These are phyloP conservation scores for Trichoderma asperellum DNA, from an alignment of 2,329 filamentous ascomycete species.

Conservation along the genomic window DNA sequence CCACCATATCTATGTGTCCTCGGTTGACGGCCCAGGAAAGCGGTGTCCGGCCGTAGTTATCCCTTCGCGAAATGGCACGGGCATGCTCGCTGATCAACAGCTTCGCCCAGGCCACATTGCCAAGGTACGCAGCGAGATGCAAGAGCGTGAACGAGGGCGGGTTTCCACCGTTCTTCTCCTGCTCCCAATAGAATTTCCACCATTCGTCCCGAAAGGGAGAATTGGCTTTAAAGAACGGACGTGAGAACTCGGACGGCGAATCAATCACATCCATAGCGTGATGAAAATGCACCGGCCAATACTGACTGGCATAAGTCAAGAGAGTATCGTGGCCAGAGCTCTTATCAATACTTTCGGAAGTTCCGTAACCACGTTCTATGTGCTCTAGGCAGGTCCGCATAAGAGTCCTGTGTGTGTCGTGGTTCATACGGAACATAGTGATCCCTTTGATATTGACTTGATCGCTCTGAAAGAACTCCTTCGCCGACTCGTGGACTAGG, in stretches of 20 bases:
- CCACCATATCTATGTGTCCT: slow-evolving; percentile 8
- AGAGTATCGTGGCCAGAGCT: slow-evolving; percentile 1
- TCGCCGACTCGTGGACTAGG: slow-evolving; percentile 14
- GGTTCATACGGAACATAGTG: slow-evolving; percentile 5
- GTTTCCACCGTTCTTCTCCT: slow-evolving; percentile 19
- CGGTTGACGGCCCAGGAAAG: slow-evolving; percentile 18
- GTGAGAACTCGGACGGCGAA: neutral
- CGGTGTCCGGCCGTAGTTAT: slow-evolving; percentile 13
- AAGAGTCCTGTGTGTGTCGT: slow-evolving; percentile 9
- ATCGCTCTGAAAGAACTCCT: slow-evolving; percentile 19
- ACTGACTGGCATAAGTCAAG: slow-evolving; percentile 15
- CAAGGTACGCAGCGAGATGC: slow-evolving; percentile 18
- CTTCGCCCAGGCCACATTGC: slow-evolving; percentile 13
- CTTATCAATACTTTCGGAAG: neutral
- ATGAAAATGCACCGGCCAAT: slow-evolving; percentile 17
- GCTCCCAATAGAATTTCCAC: slow-evolving; percentile 21
- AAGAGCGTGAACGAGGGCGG: slow-evolving; percentile 13
- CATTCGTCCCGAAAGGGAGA: slow-evolving; percentile 10
- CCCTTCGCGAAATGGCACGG: slow-evolving; percentile 13
- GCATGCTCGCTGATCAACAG: slow-evolving; percentile 1
- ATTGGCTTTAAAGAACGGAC: slow-evolving; percentile 3
- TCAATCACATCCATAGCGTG: slow-evolving; percentile 20
- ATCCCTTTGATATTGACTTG: slow-evolving; percentile 16
- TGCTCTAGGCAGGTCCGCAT: slow-evolving; percentile 8
- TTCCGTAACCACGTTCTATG: slow-evolving; percentile 3